These are phyloP conservation scores for Starmera amethionina DNA, from an alignment of 805 yeast species.

Conservation along the genomic window DNA sequence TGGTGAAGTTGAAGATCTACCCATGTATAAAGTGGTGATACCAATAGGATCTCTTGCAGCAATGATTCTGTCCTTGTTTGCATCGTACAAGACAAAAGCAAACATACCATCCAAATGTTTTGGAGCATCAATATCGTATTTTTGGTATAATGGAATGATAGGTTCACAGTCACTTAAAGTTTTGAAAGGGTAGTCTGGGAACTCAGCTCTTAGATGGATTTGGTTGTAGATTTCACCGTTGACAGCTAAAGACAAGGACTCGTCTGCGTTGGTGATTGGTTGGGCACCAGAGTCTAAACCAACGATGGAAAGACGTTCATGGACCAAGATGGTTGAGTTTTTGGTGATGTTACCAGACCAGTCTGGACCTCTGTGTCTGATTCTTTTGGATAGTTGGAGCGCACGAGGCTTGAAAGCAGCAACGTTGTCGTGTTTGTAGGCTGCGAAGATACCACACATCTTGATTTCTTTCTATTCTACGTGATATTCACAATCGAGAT, in stretches of 20 bases:
- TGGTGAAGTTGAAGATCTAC: slow-evolving; percentile 60
- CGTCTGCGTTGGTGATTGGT: slow-evolving; percentile 82
- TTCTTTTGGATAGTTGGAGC: slow-evolving; percentile 79
- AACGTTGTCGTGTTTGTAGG: slow-evolving; percentile 72
- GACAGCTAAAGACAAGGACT: slow-evolving; percentile 65
- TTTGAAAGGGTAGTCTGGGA: slow-evolving; percentile 64
- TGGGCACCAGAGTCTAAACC: slow-evolving; percentile 98
- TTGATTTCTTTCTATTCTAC: slow-evolving; percentile 1
- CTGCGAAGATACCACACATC: slow-evolving; percentile 99
- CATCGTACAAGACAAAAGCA: slow-evolving; percentile 88
- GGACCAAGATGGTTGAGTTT: slow-evolving; percentile 77
- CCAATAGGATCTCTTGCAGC: slow-evolving; percentile 99
- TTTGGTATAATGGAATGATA: slow-evolving; percentile 83
- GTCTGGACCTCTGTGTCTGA: slow-evolving; percentile 99
- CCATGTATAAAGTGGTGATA: slow-evolving; percentile 93
- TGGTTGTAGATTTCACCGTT: slow-evolving; percentile 99
- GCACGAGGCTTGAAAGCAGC: slow-evolving; percentile 80
- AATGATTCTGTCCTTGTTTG: slow-evolving; percentile 70
- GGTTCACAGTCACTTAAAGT: slow-evolving; percentile 96
- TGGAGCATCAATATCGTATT: slow-evolving; percentile 86
- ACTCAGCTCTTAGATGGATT: slow-evolving; percentile 72
- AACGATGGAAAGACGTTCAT: slow-evolving; percentile 95
- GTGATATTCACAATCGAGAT: not conserved
- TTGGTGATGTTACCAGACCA: slow-evolving; percentile 88
- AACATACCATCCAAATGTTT: slow-evolving; percentile 95